Evolutionary conservation across 805 yeast species (phyloP).

Genomic region (Yarrowia deformans): DNA sequence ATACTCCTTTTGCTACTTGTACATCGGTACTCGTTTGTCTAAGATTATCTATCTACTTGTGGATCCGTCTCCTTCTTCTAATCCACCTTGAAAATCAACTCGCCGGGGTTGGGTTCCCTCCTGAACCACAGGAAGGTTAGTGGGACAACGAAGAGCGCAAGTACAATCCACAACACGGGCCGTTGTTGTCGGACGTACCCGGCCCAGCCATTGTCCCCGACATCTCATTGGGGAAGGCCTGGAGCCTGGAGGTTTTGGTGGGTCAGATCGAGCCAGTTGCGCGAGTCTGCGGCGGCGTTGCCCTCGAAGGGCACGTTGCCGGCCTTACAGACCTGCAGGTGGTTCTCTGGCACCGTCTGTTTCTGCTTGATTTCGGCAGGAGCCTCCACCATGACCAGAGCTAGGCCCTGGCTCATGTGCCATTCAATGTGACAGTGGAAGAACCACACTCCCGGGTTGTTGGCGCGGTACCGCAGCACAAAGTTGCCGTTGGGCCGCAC

Average conservation of each 20-base stretch:
- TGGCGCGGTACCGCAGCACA: slow-evolving; percentile 85
- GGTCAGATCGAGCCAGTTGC: slow-evolving; percentile 65
- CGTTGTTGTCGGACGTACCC: background rate
- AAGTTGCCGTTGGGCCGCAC: slow-evolving; percentile 85
- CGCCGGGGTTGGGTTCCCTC: background rate
- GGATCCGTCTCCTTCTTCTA: too few relatives aligned
- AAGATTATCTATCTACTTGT: too few relatives aligned
- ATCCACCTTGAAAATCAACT: background rate
- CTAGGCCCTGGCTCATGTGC: slow-evolving; percentile 96
- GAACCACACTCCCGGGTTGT: slow-evolving; percentile 97
- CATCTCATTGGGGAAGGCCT: slow-evolving; percentile 5
- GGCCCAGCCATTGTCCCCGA: slow-evolving; percentile 17
- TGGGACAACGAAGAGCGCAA: slow-evolving; percentile 3
- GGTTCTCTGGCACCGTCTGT: slow-evolving; percentile 61
- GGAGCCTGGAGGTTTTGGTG: slow-evolving; percentile 73
- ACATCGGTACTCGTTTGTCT: too few relatives aligned
- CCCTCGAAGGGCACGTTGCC: slow-evolving; percentile 64
- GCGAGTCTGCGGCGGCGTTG: slow-evolving; percentile 87
- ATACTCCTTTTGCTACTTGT: too few relatives aligned
- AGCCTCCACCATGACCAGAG: slow-evolving; percentile 75
- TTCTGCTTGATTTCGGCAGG: slow-evolving; percentile 65
- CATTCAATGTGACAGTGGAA: slow-evolving; percentile 99
- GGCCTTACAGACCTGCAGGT: slow-evolving; percentile 64
- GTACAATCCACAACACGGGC: slow-evolving; percentile 1
- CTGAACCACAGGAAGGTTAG: background rate